A percentile compares a stretch with the other conserved stretches of the same genome.
Conservation (phyloP, 129 eudicot species). For the Silybum marianum region DNA sequence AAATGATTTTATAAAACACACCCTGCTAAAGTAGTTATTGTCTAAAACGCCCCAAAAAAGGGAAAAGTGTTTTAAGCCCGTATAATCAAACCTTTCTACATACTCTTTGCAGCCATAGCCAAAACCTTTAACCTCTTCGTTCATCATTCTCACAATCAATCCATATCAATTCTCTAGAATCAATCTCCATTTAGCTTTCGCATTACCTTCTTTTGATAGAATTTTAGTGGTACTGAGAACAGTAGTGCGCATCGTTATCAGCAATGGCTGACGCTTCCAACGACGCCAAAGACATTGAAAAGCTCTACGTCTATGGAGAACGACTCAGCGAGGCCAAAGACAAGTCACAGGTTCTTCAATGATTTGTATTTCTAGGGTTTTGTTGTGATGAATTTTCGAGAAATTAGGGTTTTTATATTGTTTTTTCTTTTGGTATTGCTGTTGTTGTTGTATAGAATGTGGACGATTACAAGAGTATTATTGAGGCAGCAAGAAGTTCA, state of each 20-base stretch:
- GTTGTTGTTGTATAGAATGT: conserved; percentile 33
- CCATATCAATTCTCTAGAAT: neutral
- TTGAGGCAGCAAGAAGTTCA: conserved; percentile 53
- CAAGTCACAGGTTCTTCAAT: conserved; percentile 35
- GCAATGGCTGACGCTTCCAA: conserved; percentile 45
- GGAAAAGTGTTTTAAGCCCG: neutral
- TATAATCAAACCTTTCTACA: neutral
- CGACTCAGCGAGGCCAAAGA: conserved; percentile 66
- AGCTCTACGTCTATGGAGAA: conserved; percentile 67
- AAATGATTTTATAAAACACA: neutral
- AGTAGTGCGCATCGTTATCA: neutral
- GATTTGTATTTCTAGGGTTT: conserved; percentile 17
- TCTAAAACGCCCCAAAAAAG: neutral
- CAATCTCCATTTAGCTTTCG: neutral
- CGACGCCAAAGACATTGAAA: conserved; percentile 47
- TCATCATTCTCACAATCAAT: neutral
- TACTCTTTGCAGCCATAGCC: neutral
- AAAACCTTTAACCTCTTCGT: neutral
- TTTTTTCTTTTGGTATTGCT: neutral
- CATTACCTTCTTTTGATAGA: neutral
- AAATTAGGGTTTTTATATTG: conserved; percentile 1
- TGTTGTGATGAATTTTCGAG: neutral
- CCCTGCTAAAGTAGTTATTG: neutral
- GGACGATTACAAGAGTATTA: conserved; percentile 55
- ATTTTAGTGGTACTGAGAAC: neutral